Evolutionary conservation across 2,329 filamentous ascomycete genomes (phyloP).

Genomic region (Diaporthe sp.): DNA sequence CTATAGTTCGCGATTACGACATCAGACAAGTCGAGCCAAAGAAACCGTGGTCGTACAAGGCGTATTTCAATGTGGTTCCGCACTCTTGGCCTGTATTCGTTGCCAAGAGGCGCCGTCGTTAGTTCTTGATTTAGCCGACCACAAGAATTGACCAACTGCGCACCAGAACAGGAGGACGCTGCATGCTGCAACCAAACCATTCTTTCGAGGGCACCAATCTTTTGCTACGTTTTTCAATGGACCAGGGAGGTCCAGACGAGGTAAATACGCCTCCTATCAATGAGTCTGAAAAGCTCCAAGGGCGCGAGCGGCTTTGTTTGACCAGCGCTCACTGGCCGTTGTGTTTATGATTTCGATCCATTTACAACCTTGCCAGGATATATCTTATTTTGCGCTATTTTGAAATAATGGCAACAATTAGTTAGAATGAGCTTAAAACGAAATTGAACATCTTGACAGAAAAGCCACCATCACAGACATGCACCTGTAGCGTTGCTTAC

Average conservation of each 20-base stretch:
- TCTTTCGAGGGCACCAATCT: no score
- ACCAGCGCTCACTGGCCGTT: no score
- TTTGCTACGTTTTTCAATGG: no score
- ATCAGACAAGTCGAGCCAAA: slow-evolving; percentile 44
- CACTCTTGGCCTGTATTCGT: slow-evolving; percentile 46
- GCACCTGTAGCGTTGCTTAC: neutral
- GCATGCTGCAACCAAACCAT: neutral
- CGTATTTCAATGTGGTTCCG: slow-evolving; percentile 46
- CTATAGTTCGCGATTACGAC: slow-evolving; percentile 36
- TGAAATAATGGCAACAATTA: neutral
- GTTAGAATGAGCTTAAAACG: neutral
- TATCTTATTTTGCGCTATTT: neutral
- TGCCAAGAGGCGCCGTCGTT: slow-evolving; percentile 23
- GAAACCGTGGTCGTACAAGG: slow-evolving; percentile 47
- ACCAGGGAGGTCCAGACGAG: no score
- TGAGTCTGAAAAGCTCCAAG: no score
- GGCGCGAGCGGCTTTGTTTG: no score
- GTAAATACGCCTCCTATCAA: no score
- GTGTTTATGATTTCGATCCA: no score
- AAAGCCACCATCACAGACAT: neutral
- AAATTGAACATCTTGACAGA: neutral
- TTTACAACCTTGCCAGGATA: no score
- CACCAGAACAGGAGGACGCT: neutral
- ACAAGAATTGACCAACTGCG: neutral
- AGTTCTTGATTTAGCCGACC: neutral